Percentiles rank a stretch among this genome's conserved stretches.
These are phyloP conservation scores for Cladosporium cucumerinum DNA, from an alignment of 2,329 filamentous ascomycete genomes.

Conservation along the genomic window DNA sequence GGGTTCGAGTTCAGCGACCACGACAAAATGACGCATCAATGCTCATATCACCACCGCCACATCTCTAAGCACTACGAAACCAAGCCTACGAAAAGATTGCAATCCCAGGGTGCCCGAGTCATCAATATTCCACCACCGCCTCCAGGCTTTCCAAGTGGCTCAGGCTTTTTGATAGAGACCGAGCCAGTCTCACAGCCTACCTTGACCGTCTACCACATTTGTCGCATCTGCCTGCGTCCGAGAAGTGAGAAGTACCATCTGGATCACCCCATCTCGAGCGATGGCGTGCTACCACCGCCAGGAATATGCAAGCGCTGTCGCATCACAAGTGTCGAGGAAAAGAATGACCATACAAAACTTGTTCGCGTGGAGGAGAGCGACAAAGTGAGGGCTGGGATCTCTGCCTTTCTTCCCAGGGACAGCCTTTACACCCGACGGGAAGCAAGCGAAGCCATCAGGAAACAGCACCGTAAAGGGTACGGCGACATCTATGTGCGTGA, in stretches of 20 bases:
- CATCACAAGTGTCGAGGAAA: conserved; percentile 25
- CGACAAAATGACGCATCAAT: conserved; percentile 8
- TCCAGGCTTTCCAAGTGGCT: neutral
- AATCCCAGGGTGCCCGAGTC: conserved; percentile 9
- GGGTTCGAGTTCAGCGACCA: neutral
- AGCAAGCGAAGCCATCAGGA: neutral
- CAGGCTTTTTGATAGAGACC: neutral
- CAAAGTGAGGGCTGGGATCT: conserved; percentile 28
- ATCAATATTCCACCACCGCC: conserved; percentile 23
- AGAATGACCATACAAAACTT: conserved; percentile 19
- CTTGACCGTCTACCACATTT: conserved; percentile 34
- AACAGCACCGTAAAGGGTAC: conserved; percentile 3
- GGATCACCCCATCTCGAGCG: conserved; percentile 32
- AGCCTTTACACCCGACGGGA: neutral
- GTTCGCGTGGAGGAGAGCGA: conserved; percentile 26
- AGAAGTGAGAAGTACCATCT: conserved; percentile 35
- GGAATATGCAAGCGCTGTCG: conserved; percentile 36
- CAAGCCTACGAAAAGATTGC: neutral
- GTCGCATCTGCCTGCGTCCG: conserved; percentile 33
- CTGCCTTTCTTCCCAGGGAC: conserved; percentile 24
- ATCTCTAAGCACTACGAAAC: neutral
- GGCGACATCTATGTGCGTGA: conserved; percentile 2
- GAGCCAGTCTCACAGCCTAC: neutral
- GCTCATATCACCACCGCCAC: conserved; percentile 4
- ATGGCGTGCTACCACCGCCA: conserved; percentile 32